Evolutionary conservation across 805 yeast genomes (phyloP), one percentile per base, ranked within the genome.

Genomic region (Yarrowia sp.): DNA sequence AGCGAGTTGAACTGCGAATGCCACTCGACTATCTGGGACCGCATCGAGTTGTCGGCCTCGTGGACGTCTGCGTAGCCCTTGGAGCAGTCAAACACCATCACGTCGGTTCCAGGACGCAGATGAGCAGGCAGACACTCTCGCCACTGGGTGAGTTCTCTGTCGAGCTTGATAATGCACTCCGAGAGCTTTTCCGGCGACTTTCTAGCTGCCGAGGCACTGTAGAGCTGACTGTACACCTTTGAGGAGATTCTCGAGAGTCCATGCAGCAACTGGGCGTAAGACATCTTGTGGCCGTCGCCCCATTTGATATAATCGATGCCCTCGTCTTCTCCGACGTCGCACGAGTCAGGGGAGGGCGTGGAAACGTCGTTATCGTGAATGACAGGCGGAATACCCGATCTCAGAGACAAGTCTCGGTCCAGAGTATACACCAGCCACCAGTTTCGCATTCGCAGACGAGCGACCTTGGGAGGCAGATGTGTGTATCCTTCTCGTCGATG

Each of bases 371-470:
- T 11, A 19, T 69, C 69, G 11, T 66, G 42, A 45, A 85, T 77
- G 46, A 82, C 72, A 0, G 88, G 84, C 1, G 88, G 83, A 64
- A 81, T 81, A 0, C 89, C 88, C 55, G 80, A 73, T 59, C 82
- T 80, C 63, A 83, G 72, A 63, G 84, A 79, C 22, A 77, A 66
- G 22, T 81, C 83, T 55, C 79, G 78, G 71, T 87, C 89, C 16
- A 79, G 68, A n/a, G 77, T 70, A 71, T 81, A 84, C 59, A 86
- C 81, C 15, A 77, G 72, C 80, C 85, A 81, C 86, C 88, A 87
- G 22, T 87, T 68, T 12, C 77, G 72, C 38, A 82, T 74, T 38
- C 85, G 79, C 8, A 74, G 73, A 2, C 74, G 72, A 0, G 77
- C 75, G 45, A 85, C 87, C 5, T 74, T 76, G 0, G 73, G 71